Percentiles rank a stretch among this genome's conserved stretches.
phyloP scores from a whole-genome alignment of 2,329 filamentous ascomycete species.

The Aspergillus texensis region DNA sequence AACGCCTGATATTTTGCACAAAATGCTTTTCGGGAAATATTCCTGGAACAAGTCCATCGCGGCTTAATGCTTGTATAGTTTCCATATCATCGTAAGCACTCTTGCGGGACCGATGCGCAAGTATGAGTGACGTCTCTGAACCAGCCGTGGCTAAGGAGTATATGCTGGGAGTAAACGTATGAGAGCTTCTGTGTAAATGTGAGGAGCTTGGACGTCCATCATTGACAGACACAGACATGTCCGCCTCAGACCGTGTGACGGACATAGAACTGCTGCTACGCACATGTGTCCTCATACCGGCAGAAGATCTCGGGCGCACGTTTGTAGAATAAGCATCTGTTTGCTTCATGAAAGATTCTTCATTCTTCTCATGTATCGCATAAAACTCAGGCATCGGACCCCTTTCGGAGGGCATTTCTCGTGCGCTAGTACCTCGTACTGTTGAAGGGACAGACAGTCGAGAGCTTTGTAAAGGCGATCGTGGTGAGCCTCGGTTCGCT shows the following conservation, averaged over 20 bases:
- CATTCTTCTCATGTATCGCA: conserved; percentile 40
- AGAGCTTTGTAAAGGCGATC: conserved; percentile 30
- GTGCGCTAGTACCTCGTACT: conserved; percentile 17
- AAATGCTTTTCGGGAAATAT: conserved; percentile 51
- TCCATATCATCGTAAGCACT: conserved; percentile 50
- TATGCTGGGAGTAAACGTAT: conserved; percentile 47
- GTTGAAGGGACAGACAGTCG: conserved; percentile 25
- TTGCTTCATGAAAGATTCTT: conserved; percentile 45
- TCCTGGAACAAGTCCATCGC: conserved; percentile 48
- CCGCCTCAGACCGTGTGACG: conserved; percentile 45
- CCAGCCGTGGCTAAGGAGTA: conserved; percentile 49
- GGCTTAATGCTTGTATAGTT: conserved; percentile 46
- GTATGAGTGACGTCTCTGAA: conserved; percentile 48
- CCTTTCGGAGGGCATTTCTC: conserved; percentile 18
- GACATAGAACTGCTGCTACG: conserved; percentile 48
- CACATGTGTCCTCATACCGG: conserved; percentile 42
- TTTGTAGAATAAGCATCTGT: conserved; percentile 46
- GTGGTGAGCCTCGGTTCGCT: conserved; percentile 33
- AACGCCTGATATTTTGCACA: conserved; percentile 49
- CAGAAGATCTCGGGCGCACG: conserved; percentile 42
- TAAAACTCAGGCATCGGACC: conserved; percentile 34
- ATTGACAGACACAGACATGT: conserved; percentile 36
- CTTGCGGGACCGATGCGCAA: conserved; percentile 45
- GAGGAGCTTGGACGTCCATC: conserved; percentile 34
- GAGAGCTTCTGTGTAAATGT: conserved; percentile 34